Conservation (phyloP, 164 flowering plant genomes). For the Chimonanthus praecox region DNA sequence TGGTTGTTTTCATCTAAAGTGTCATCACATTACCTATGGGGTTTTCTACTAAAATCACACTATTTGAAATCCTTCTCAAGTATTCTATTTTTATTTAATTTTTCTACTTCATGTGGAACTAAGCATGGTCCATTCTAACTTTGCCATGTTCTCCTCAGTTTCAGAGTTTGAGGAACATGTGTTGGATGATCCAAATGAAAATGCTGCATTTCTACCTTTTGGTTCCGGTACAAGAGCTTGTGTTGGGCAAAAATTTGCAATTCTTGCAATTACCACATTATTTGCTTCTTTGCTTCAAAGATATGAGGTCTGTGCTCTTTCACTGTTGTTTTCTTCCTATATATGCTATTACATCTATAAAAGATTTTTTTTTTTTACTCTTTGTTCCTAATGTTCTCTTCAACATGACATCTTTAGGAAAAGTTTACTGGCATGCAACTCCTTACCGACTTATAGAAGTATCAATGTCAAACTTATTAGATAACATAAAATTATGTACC, state of each 20-base stretch:
- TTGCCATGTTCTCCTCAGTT: background rate
- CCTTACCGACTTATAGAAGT: too few species aligned
- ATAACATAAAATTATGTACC: too few species aligned
- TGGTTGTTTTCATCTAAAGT: too few species aligned
- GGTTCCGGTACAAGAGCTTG: slow-evolving; percentile 62
- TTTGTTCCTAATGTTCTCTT: too few species aligned
- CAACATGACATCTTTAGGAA: too few species aligned
- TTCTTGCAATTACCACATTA: slow-evolving; percentile 40
- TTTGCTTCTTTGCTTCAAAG: slow-evolving; percentile 49
- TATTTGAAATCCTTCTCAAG: background rate
- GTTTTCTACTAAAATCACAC: too few species aligned
- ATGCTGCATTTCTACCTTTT: slow-evolving; percentile 58
- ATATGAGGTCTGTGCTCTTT: slow-evolving; percentile 42
- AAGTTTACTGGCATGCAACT: too few species aligned
- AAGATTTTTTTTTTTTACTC: too few species aligned
- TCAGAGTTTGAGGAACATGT: slow-evolving; percentile 18
- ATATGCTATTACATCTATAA: too few species aligned
- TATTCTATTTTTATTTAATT: too few species aligned
- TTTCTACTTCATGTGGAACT: background rate
- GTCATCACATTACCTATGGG: too few species aligned
- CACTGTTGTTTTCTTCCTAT: background rate
- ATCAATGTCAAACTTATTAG: too few species aligned
- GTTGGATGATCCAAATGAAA: slow-evolving; percentile 34
- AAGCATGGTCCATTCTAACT: background rate
- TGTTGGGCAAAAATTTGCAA: slow-evolving; percentile 51